Conservation (phyloP, 306 rosid genomes). For the Cucumis cinereus region DNA sequence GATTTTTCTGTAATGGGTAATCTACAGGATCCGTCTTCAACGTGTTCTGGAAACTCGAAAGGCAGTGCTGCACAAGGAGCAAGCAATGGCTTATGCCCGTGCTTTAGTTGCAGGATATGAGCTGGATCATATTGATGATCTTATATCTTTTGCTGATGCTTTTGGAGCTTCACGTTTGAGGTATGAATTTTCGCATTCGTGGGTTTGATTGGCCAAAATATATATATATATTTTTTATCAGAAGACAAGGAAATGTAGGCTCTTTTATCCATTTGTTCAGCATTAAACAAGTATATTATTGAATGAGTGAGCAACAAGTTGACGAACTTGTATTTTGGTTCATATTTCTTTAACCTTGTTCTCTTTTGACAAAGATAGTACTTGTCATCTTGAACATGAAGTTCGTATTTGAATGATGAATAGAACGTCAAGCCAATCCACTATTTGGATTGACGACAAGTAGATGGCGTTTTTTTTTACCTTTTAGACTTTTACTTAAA, state of each 20-base stretch:
- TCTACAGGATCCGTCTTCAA: conserved; percentile 75
- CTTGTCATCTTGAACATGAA: neutral
- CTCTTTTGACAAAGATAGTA: neutral
- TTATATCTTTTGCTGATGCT: conserved; percentile 71
- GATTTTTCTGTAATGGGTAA: conserved; percentile 21
- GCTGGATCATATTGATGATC: conserved; percentile 66
- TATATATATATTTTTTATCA: neutral
- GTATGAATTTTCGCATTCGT: conserved; percentile 17
- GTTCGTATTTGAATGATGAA: neutral
- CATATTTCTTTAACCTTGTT: neutral
- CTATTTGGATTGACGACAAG: neutral
- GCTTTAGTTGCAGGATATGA: conserved; percentile 85
- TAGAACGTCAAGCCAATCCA: neutral
- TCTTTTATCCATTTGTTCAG: neutral
- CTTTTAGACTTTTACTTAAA: neutral
- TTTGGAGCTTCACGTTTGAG: conserved; percentile 98
- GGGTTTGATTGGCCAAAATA: neutral
- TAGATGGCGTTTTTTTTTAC: neutral
- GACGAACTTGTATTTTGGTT: neutral
- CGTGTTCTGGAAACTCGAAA: conserved; percentile 84
- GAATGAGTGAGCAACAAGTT: neutral
- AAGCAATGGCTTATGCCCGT: conserved; percentile 99
- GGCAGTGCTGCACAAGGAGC: conserved; percentile 86
- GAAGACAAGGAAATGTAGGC: neutral
- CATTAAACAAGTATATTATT: neutral